Evolutionary conservation across 2,329 filamentous ascomycete species (phyloP).

Genomic region (Gnomoniopsis sp.): DNA sequence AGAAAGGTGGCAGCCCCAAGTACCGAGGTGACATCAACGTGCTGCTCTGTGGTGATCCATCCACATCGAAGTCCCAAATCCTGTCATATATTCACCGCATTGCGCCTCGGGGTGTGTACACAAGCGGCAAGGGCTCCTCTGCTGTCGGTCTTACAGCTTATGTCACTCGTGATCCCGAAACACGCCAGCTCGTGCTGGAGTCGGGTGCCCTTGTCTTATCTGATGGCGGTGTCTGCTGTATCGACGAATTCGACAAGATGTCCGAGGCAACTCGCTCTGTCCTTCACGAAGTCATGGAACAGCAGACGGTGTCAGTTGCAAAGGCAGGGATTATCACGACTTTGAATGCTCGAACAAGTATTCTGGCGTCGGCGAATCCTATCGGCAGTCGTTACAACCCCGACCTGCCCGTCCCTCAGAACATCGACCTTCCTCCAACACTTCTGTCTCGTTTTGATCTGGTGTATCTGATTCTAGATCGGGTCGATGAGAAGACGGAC

Average conservation of each 20-base stretch:
- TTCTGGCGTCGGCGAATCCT: conserved; percentile 94
- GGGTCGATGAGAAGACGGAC: conserved; percentile 85
- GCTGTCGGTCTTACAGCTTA: conserved; percentile 80
- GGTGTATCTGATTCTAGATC: conserved; percentile 93
- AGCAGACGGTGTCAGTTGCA: conserved; percentile 80
- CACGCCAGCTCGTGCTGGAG: conserved; percentile 75
- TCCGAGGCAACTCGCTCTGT: conserved; percentile 74
- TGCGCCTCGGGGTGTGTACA: conserved; percentile 82
- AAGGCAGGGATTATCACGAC: conserved; percentile 97
- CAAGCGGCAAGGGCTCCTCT: conserved; percentile 76
- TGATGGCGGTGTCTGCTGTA: conserved; percentile 80
- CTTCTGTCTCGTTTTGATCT: conserved; percentile 94
- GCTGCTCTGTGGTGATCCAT: conserved; percentile 93
- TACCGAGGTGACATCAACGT: conserved; percentile 98
- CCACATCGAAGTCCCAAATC: conserved; percentile 92
- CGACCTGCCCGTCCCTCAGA: conserved; percentile 91
- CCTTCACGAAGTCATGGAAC: conserved; percentile 85
- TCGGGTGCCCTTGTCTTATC: conserved; percentile 76
- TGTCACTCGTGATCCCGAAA: conserved; percentile 77
- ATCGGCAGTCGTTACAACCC: conserved; percentile 98
- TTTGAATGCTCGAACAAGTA: conserved; percentile 90
- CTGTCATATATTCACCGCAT: conserved; percentile 97
- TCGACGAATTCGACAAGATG: conserved; percentile 87
- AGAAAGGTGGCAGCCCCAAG: conserved; percentile 91
- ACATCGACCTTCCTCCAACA: conserved; percentile 95